A percentile compares a stretch with the other conserved stretches of the same genome.
Evolutionary conservation across 371 early-diverging fungal genomes (phyloP).

Genomic region (Vavraia culicis): DNA sequence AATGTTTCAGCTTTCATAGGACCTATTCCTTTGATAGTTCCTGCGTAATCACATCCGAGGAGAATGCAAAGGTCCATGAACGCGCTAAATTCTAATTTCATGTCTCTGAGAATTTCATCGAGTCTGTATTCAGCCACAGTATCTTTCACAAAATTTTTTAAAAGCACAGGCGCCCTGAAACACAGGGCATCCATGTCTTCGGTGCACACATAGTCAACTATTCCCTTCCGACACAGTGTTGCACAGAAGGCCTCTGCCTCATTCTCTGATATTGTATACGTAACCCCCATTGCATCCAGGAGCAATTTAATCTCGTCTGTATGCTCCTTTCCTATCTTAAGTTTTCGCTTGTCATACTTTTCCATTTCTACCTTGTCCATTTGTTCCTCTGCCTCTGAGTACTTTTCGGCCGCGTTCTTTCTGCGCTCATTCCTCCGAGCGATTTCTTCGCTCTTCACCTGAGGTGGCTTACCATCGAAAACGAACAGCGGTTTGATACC

Average conservation of each 20-base stretch:
- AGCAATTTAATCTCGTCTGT: constrained; percentile 75
- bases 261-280: constrained; percentile 77
- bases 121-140: constrained; percentile 73
- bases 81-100: constrained; percentile 55
- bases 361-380: constrained; percentile 60
- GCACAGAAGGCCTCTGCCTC: constrained; percentile 99
- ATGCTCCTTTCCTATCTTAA: constrained; percentile 75
- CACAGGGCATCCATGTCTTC: constrained; percentile 99
- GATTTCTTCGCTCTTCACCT: constrained; percentile 53
- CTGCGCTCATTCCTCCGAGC: constrained; percentile 62
- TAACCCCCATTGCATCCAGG: constrained; percentile 79
- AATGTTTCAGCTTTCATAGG: constrained; percentile 59
- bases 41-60: constrained; percentile 94
- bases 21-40: constrained; percentile 78
- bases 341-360: constrained; percentile 67
- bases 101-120: constrained; percentile 57
- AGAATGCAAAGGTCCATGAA: constrained; percentile 95
- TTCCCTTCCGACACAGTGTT: constrained; percentile 59
- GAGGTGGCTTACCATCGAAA: constrained; percentile 95
- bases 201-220: constrained; percentile 79
- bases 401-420: constrained; percentile 41
- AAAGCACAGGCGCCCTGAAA: constrained; percentile 66
- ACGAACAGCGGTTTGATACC: constrained; percentile 92
- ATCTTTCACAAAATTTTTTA: constrained; percentile 78
- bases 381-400: constrained; percentile 32